Evolutionary conservation across 345 rosid species (phyloP).

Genomic region (Firmiana major): DNA sequence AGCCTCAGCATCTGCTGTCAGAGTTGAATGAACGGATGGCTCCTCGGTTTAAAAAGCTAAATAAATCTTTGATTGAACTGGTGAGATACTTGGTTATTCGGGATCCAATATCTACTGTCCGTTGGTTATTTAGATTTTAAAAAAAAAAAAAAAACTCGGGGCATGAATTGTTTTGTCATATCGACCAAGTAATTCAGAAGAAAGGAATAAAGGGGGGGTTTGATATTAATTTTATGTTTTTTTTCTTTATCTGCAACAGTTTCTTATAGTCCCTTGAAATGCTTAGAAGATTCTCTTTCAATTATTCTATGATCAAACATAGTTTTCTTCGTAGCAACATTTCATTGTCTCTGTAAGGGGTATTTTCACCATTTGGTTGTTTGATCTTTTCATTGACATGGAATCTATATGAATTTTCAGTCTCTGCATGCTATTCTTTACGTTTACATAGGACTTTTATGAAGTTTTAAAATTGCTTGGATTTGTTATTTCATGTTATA

Average conservation of each 20-base stretch:
- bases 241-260: background rate
- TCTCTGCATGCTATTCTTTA: background rate
- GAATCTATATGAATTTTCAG: background rate
- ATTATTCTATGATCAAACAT: background rate
- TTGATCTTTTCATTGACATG: background rate
- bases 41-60: conserved; percentile 71
- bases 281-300: background rate
- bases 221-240: too few relatives aligned
- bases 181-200: background rate
- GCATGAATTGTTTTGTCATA: background rate
- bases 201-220: too few relatives aligned
- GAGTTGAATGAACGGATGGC: conserved; percentile 77
- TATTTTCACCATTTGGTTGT: background rate
- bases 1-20: conserved; percentile 58
- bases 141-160: too few relatives aligned
- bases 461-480: background rate
- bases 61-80: conserved; percentile 75
- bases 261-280: background rate
- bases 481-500: background rate
- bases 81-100: conserved; percentile 32
- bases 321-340: background rate
- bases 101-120: background rate
- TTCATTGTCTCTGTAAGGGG: background rate
- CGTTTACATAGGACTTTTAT: background rate
- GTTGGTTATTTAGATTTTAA: background rate